A percentile compares a stretch with the other conserved stretches of the same genome.
phyloP scores from a whole-genome alignment of 1,139 yeast species.

The Magnusiomyces magnusii region DNA sequence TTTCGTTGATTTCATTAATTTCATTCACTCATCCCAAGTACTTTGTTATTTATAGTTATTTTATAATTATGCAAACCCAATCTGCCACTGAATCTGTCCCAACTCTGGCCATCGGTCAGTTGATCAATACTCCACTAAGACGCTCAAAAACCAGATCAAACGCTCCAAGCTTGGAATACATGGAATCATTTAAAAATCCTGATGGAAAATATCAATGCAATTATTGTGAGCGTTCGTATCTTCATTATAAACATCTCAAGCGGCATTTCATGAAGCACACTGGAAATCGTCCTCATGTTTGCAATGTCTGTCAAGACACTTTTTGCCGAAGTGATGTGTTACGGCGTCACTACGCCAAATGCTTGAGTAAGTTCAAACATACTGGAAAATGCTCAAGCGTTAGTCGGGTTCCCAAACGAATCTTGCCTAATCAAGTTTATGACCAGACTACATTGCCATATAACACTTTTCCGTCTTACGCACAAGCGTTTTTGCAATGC shows the following conservation, averaged over 20 bases:
- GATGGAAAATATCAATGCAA: constrained; percentile 23
- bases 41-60: not conserved
- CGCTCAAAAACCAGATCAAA: not conserved
- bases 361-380: constrained; percentile 19
- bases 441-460: not conserved
- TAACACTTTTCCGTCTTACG: not conserved
- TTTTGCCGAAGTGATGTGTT: constrained; percentile 17
- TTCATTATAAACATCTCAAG: constrained; percentile 17
- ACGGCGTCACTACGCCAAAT: constrained; percentile 20
- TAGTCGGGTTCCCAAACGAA: constrained; percentile 22
- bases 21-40: too few relatives aligned
- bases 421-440: constrained; percentile 8
- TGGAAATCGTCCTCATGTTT: constrained; percentile 18
- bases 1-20: too few relatives aligned
- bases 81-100: not conserved
- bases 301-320: constrained; percentile 16
- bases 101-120: not conserved
- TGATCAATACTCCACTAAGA: not conserved
- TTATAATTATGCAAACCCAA: not conserved
- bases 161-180: constrained; percentile 12
- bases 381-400: constrained; percentile 20
- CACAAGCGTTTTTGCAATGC: not conserved
- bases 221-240: constrained; percentile 15
- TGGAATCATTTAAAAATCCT: constrained; percentile 17
- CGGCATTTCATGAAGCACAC: constrained; percentile 18